These are phyloP conservation scores for Triticum dicoccoides DNA, from an alignment of 176 grass and related monocot species.

Conservation along the genomic window DNA sequence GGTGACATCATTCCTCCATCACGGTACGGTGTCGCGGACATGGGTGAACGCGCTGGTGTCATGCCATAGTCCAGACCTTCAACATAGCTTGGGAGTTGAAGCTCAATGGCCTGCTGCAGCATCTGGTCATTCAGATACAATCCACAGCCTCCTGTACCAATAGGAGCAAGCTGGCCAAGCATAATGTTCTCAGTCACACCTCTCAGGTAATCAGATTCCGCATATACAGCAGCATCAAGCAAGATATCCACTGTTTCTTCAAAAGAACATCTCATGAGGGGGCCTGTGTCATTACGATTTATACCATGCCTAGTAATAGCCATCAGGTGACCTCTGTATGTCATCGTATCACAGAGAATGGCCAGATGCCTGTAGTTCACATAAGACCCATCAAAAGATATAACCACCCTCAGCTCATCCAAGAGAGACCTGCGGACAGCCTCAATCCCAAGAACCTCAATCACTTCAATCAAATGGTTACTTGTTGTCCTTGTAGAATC, in stretches of 20 bases:
- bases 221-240: constrained; percentile 89
- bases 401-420: constrained; percentile 93
- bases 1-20: constrained; percentile 95
- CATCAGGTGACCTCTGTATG: constrained; percentile 92
- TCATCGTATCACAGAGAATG: constrained; percentile 99
- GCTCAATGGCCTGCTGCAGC: constrained; percentile 95
- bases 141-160: constrained; percentile 77
- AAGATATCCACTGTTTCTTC: constrained; percentile 96
- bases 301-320: constrained; percentile 94
- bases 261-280: constrained; percentile 92
- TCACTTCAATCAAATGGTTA: constrained; percentile 97
- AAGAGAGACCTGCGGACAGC: constrained; percentile 80
- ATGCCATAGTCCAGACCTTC: constrained; percentile 76
- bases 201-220: constrained; percentile 82
- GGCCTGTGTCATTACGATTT: constrained; percentile 90
- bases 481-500: constrained; percentile 95
- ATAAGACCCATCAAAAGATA: constrained; percentile 98
- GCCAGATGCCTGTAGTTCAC: constrained; percentile 96
- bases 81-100: constrained; percentile 85
- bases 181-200: constrained; percentile 98
- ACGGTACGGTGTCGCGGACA: constrained; percentile 76
- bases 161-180: constrained; percentile 89
- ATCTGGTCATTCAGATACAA: constrained; percentile 93
- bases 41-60: constrained; percentile 77
- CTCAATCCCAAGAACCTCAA: constrained; percentile 96